Evolutionary conservation across 305 asterid genomes (phyloP).

Genomic region (Striga hermonthica): DNA sequence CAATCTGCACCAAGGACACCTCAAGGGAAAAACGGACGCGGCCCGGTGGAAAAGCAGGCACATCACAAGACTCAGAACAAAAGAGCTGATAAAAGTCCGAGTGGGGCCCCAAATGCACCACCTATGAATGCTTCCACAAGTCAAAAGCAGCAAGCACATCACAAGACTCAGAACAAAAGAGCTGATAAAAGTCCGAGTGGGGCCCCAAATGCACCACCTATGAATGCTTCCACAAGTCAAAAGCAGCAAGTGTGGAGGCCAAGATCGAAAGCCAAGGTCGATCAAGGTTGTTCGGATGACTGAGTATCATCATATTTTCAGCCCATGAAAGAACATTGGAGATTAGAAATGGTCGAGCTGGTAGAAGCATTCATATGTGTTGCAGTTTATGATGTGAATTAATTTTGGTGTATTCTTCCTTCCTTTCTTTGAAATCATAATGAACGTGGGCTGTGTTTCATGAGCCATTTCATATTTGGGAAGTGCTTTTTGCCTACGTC

Average conservation of each 20-base stretch:
- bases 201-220: conserved; percentile 26
- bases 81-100: conserved; percentile 30
- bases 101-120: conserved; percentile 30
- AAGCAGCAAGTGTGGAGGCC: conserved; percentile 48
- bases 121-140: conserved; percentile 39
- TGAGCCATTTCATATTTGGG: neutral
- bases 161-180: neutral
- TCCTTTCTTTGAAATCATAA: conserved; percentile 6
- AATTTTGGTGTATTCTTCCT: too few species aligned
- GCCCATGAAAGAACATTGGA: neutral
- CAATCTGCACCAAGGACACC: conserved; percentile 24
- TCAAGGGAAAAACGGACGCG: conserved; percentile 20
- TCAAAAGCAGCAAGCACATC: conserved; percentile 29
- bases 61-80: conserved; percentile 37
- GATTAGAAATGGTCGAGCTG: neutral
- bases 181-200: conserved; percentile 31
- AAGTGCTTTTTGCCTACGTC: conserved; percentile 4
- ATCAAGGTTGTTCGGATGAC: conserved; percentile 24
- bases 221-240: conserved; percentile 40
- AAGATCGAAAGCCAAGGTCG: conserved; percentile 32
- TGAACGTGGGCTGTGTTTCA: conserved; percentile 18
- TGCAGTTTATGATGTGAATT: conserved; percentile 1
- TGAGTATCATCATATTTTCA: conserved; percentile 6
- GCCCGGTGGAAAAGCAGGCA: conserved; percentile 34
- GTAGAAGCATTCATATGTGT: conserved; percentile 7